Evolutionary conservation across 208 protist species (phyloP).

Genomic region (Leishmania aethiopica): DNA sequence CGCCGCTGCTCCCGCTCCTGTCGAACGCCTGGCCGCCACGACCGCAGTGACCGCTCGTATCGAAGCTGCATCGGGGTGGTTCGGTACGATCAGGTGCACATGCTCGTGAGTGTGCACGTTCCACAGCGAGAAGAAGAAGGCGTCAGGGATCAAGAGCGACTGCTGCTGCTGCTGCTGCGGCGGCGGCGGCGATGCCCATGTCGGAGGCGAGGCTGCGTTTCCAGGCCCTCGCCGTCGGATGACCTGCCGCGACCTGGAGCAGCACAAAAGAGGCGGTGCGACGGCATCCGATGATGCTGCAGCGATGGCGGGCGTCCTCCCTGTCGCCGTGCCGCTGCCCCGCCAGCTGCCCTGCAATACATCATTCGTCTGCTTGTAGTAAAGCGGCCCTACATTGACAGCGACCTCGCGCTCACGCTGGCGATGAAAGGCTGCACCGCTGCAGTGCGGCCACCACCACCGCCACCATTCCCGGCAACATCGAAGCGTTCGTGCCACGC

Average conservation of each 20-base stretch:
- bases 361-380: background rate
- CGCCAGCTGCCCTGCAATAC: background rate
- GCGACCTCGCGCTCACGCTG: conserved; percentile 4
- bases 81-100: conserved; percentile 57
- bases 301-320: background rate
- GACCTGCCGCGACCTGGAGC: background rate
- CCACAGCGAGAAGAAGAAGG: conserved; percentile 57
- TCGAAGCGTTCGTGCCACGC: background rate
- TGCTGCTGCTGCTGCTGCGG: background rate
- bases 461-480: background rate
- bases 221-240: background rate
- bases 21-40: conserved; percentile 1
- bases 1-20: conserved; percentile 6
- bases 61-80: conserved; percentile 19
- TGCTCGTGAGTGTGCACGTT: conserved; percentile 50
- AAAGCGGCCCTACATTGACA: conserved; percentile 29
- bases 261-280: background rate
- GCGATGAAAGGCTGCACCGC: background rate
- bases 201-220: background rate
- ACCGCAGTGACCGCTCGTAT: conserved; percentile 11
- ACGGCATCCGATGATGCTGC: background rate
- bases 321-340: background rate
- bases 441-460: background rate
- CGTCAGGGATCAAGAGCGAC: conserved; percentile 39
- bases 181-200: too few species aligned